phyloP scores from a whole-genome alignment of 2,329 filamentous ascomycete species.

The Ceratocystis variospora region DNA sequence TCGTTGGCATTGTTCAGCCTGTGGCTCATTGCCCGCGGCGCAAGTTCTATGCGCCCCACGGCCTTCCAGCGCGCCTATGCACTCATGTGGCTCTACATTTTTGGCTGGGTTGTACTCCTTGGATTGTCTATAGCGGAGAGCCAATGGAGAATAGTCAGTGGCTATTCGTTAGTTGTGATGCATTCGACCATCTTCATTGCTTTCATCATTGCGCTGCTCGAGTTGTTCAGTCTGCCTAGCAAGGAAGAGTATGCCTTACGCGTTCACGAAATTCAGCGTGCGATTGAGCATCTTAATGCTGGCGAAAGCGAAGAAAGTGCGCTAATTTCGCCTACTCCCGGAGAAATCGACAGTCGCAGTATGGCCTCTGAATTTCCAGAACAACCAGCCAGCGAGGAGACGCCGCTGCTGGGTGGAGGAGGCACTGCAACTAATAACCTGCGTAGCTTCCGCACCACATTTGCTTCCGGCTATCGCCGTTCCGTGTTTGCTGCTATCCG shows the following conservation, averaged over 20 bases:
- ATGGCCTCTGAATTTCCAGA: slow-evolving; percentile 15
- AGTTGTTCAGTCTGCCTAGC: slow-evolving; percentile 61
- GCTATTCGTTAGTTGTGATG: slow-evolving; percentile 72
- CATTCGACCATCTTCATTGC: slow-evolving; percentile 63
- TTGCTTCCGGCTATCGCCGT: slow-evolving; percentile 42
- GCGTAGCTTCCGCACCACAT: slow-evolving; percentile 33
- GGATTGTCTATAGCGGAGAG: slow-evolving; percentile 62
- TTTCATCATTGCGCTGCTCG: slow-evolving; percentile 59
- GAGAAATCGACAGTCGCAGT: slow-evolving; percentile 17
- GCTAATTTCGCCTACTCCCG: slow-evolving; percentile 26
- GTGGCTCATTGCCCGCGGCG: slow-evolving; percentile 70
- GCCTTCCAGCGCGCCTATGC: slow-evolving; percentile 73
- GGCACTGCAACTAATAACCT: slow-evolving; percentile 20
- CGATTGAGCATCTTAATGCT: slow-evolving; percentile 9
- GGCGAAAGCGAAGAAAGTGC: slow-evolving; percentile 14
- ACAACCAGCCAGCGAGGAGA: slow-evolving; percentile 30
- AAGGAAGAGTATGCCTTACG: slow-evolving; percentile 56
- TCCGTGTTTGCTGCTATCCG: slow-evolving; percentile 30
- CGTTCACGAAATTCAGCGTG: slow-evolving; percentile 33
- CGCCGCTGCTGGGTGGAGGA: slow-evolving; percentile 31
- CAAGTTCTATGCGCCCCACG: slow-evolving; percentile 67
- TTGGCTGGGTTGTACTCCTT: slow-evolving; percentile 62
- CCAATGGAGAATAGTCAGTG: slow-evolving; percentile 55
- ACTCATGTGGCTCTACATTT: slow-evolving; percentile 68
- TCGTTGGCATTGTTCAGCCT: slow-evolving; percentile 66